Percentiles rank a stretch among this genome's conserved stretches.
Conservation (phyloP, 495 filamentous ascomycete genomes). For the Glutinoglossum americanum region DNA sequence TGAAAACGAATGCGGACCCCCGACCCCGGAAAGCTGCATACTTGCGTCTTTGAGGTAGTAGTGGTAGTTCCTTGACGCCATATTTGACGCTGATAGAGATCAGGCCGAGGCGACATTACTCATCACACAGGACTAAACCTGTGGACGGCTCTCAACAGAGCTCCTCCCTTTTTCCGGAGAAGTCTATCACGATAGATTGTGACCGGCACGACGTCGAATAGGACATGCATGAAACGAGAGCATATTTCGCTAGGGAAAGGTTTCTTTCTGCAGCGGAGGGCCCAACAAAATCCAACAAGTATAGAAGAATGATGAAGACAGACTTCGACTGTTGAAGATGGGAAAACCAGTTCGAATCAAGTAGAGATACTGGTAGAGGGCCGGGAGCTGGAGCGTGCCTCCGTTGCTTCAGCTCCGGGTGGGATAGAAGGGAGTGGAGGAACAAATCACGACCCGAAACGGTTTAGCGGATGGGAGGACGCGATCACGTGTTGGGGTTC, state of each 20-base stretch:
- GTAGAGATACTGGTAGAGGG: not conserved
- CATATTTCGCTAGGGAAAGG: not conserved
- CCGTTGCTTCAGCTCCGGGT: too few relatives aligned
- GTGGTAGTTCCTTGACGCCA: not conserved
- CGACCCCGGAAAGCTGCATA: not conserved
- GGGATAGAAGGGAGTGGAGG: too few relatives aligned
- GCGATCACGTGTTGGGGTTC: too few relatives aligned
- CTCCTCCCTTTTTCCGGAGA: not conserved
- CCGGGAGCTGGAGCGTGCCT: too few relatives aligned
- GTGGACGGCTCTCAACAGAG: not conserved
- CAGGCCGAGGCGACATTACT: not conserved
- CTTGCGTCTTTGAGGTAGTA: not conserved
- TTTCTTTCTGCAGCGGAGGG: not conserved
- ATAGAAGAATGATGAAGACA: not conserved
- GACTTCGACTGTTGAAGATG: not conserved
- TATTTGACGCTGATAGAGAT: not conserved
- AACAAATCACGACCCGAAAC: too few relatives aligned
- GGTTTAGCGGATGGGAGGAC: too few relatives aligned
- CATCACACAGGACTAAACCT: not conserved
- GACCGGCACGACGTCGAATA: not conserved
- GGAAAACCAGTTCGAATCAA: not conserved
- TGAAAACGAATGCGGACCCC: not conserved
- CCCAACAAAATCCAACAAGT: not conserved
- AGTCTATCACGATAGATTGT: not conserved
- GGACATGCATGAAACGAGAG: not conserved